These are phyloP conservation scores for Saturnispora bothae DNA, from an alignment of 805 yeast genomes.

Conservation along the genomic window DNA sequence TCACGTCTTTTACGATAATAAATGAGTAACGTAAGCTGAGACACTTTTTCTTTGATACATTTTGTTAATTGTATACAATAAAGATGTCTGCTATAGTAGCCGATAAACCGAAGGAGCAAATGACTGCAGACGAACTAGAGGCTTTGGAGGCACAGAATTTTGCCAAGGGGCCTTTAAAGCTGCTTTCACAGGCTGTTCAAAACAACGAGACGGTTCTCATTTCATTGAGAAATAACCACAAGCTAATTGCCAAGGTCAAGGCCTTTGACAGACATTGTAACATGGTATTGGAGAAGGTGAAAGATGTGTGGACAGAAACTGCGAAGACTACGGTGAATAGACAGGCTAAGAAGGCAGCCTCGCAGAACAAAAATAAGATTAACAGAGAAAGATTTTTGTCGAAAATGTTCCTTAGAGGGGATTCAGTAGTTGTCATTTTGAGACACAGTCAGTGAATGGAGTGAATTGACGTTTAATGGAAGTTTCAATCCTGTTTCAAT, in stretches of 20 bases:
- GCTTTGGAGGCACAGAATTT: slow-evolving; percentile 85
- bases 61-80: too few relatives aligned
- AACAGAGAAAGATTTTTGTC: slow-evolving; percentile 67
- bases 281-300: slow-evolving; percentile 84
- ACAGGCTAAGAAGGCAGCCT: slow-evolving; percentile 23
- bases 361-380: slow-evolving; percentile 14
- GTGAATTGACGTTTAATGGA: too few relatives aligned
- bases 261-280: slow-evolving; percentile 96
- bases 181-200: slow-evolving; percentile 74
- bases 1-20: neutral
- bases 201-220: slow-evolving; percentile 61
- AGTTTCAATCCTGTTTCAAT: too few relatives aligned
- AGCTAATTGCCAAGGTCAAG: slow-evolving; percentile 77
- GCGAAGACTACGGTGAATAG: slow-evolving; percentile 1
- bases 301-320: slow-evolving; percentile 50
- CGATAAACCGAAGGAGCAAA: slow-evolving; percentile 68
- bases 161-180: slow-evolving; percentile 80
- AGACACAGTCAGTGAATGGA: slow-evolving; percentile 13
- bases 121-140: slow-evolving; percentile 68
- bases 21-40: neutral
- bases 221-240: slow-evolving; percentile 87
- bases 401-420: slow-evolving; percentile 90
- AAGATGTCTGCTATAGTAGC: too few relatives aligned
- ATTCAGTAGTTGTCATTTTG: slow-evolving; percentile 78
- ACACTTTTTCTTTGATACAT: neutral